Percentiles rank a stretch among this genome's conserved stretches.
Evolutionary conservation across 148 eudicot genomes (phyloP).

Genomic region (Cornus controversa): DNA sequence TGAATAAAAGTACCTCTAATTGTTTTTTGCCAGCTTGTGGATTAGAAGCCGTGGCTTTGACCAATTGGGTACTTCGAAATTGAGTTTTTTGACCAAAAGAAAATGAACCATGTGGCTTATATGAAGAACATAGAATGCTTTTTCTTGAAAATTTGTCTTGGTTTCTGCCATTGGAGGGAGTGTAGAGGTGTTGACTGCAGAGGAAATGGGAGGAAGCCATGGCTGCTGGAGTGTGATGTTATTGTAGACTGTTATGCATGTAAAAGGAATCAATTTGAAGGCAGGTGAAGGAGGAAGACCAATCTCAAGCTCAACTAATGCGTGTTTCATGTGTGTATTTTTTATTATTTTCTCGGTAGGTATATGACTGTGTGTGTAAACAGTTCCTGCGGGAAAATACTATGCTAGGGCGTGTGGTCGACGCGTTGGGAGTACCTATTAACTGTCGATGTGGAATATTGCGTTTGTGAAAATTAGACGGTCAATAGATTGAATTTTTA

Average conservation of each 20-base stretch:
- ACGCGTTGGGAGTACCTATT: too few species aligned
- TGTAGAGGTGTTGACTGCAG: slow-evolving; percentile 33
- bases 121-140: slow-evolving; percentile 22
- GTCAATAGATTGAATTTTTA: too few species aligned
- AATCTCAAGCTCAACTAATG: background rate
- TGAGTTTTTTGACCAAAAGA: slow-evolving; percentile 25
- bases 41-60: slow-evolving; percentile 52
- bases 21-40: slow-evolving; percentile 43
- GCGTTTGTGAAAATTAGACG: too few species aligned
- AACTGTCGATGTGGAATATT: too few species aligned
- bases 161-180: slow-evolving; percentile 17
- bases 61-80: slow-evolving; percentile 35
- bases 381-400: too few species aligned
- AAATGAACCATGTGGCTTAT: slow-evolving; percentile 31
- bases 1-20: slow-evolving; percentile 49
- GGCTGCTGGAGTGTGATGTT: background rate
- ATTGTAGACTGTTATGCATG: background rate
- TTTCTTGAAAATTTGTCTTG: slow-evolving; percentile 24
- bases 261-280: background rate
- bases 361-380: background rate
- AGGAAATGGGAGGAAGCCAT: slow-evolving; percentile 60
- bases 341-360: background rate
- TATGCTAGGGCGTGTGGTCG: too few species aligned
- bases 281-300: background rate
- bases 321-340: background rate